phyloP scores from a whole-genome alignment of 2,329 filamentous ascomycete genomes.

The Aurifilum marmelostoma region DNA sequence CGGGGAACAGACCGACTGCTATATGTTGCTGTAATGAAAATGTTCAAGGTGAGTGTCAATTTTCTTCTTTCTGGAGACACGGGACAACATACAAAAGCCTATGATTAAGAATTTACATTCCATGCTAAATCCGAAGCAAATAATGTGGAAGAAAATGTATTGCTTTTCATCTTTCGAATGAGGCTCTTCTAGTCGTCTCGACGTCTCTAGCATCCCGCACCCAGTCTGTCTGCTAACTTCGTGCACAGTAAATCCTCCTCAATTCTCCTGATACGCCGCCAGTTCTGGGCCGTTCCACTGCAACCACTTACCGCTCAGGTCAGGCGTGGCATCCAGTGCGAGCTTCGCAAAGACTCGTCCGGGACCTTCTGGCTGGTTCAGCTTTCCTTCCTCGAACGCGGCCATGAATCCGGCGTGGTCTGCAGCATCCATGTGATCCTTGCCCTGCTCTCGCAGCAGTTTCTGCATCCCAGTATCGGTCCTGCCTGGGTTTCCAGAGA shows the following conservation, averaged over 20 bases:
- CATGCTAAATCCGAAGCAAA: slow-evolving; percentile 75
- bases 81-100: slow-evolving; percentile 37
- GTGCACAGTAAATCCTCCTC: slow-evolving; percentile 19
- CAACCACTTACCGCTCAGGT: slow-evolving; percentile 77
- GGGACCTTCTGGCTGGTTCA: slow-evolving; percentile 82
- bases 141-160: slow-evolving; percentile 67
- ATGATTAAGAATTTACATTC: slow-evolving; percentile 72
- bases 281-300: slow-evolving; percentile 62
- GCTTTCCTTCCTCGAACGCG: slow-evolving; percentile 69
- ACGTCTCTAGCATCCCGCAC: slow-evolving; percentile 32
- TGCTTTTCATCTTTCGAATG: slow-evolving; percentile 89
- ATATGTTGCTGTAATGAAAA: background rate
- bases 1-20: slow-evolving; percentile 1
- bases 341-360: slow-evolving; percentile 85
- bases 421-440: slow-evolving; percentile 52
- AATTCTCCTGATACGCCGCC: slow-evolving; percentile 53
- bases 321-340: slow-evolving; percentile 64
- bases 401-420: slow-evolving; percentile 71
- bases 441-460: slow-evolving; percentile 69
- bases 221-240: slow-evolving; percentile 31
- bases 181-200: slow-evolving; percentile 46
- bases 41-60: slow-evolving; percentile 33
- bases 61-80: slow-evolving; percentile 29
- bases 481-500: slow-evolving; percentile 77
- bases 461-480: slow-evolving; percentile 91